Conservation (phyloP, 2,329 filamentous ascomycete genomes). For the Juglanconis sp. region DNA sequence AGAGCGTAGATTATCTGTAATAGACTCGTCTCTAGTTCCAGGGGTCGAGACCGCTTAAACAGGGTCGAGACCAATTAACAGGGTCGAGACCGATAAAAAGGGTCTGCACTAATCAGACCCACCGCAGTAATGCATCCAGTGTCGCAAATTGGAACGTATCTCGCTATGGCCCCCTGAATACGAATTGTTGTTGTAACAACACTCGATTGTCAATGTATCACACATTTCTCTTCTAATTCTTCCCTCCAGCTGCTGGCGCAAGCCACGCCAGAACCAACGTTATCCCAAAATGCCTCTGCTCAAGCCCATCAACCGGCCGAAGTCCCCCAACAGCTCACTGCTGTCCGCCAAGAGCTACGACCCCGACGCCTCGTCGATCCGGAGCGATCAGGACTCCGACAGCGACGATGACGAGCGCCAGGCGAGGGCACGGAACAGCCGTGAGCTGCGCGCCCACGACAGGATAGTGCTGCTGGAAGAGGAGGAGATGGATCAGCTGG, state of each 20-base stretch:
- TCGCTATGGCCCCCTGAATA: neutral
- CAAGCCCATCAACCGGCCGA: slow-evolving; percentile 15
- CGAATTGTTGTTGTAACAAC: slow-evolving; percentile 5
- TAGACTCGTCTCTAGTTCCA: neutral
- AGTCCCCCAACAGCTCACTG: slow-evolving; percentile 37
- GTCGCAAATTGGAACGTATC: slow-evolving; percentile 5
- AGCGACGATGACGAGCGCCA: slow-evolving; percentile 72
- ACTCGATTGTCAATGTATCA: slow-evolving; percentile 2
- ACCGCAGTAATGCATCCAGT: neutral
- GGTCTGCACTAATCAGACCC: neutral
- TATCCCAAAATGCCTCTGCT: slow-evolving; percentile 17
- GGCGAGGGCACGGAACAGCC: slow-evolving; percentile 62
- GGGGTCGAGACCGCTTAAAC: no score
- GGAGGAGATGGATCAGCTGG: slow-evolving; percentile 64
- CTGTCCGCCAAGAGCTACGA: slow-evolving; percentile 65
- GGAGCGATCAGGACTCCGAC: slow-evolving; percentile 71
- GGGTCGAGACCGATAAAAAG: neutral
- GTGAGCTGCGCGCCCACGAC: slow-evolving; percentile 68
- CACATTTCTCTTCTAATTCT: slow-evolving; percentile 2
- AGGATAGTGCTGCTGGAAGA: slow-evolving; percentile 71
- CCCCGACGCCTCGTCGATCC: slow-evolving; percentile 65
- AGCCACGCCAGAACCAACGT: slow-evolving; percentile 6
- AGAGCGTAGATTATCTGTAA: neutral
- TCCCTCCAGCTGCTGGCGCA: slow-evolving; percentile 8
- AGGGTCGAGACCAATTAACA: no score